Base-by-base conservation (phyloP, 2,329 filamentous ascomycete genomes). In the Clathrospora elynae region DNA sequence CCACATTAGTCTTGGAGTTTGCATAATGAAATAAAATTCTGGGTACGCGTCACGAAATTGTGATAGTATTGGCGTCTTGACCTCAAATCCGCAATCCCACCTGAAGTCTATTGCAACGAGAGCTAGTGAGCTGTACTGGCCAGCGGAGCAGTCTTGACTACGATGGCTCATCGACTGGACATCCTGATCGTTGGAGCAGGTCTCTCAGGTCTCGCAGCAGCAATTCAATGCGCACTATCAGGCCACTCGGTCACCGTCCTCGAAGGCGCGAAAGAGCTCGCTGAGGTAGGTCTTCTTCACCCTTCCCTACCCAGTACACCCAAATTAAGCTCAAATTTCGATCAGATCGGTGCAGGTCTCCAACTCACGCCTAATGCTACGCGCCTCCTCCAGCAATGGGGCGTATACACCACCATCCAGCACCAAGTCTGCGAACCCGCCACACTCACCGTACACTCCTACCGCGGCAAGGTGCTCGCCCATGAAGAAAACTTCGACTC, bases 401-500 rank as follows among this genome's bases (percentile, higher is more conserved):
- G 72, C 4, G 65, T 84, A 1, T 71, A 75, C 13, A 68, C 75
- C 4, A 56, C 55, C 2, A 61, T 84, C 31, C 50, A 49, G 10
- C 53, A 64, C 36, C 69, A 68, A 12, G 53, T 59, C 18, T 61
- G 54, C 38, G 72, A 75, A 40, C 82, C 82, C 0, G 72, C 66
- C 0, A 70, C 70, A 1, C 64, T 84, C 1, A 71, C 73, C 2
- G 76, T 85, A 5, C 75, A 77, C 42, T 71, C 78, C 13, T 85
- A 81, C 59, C 77, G 79, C 11, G 62, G 67, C 13, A 69, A 71
- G 41, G 32, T 77, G 0, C 65, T 83, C 1, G 78, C 77, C 0
- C 65, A 75, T 9, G 78, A 83, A 22, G 65, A 73, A 1, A 53
- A 72, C n/a, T 85, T 83, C 45, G 64, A 78, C 46, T 60, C 71